These are phyloP conservation scores for Emericellopsis terricola DNA, from an alignment of 495 filamentous ascomycete genomes.

Conservation along the genomic window DNA sequence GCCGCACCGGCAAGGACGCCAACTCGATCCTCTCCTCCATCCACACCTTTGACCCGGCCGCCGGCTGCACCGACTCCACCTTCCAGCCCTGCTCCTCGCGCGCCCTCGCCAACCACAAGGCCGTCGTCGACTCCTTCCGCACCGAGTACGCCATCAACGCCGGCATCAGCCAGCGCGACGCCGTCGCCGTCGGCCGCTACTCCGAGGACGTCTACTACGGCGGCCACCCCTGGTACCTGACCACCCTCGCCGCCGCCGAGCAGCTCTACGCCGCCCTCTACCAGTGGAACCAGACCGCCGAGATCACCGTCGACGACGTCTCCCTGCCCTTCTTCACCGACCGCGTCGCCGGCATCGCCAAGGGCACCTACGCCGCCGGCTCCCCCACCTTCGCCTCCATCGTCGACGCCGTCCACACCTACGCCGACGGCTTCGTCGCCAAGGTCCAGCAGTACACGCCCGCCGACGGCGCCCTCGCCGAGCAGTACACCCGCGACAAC, in stretches of 20 bases:
- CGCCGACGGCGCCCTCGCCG: constrained; percentile 35
- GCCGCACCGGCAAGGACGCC: constrained; percentile 40
- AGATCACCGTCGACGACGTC: constrained; percentile 29
- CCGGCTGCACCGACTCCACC: constrained; percentile 35
- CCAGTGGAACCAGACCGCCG: constrained; percentile 35
- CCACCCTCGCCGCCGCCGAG: constrained; percentile 45
- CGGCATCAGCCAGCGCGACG: constrained; percentile 24
- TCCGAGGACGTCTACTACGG: constrained; percentile 49
- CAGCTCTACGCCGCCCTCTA: constrained; percentile 46
- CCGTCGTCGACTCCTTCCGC: constrained; percentile 44
- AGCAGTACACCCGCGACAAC: constrained; percentile 37
- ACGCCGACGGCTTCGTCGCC: constrained; percentile 45
- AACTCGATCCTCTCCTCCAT: constrained; percentile 45
- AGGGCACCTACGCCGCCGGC: constrained; percentile 30
- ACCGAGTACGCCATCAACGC: constrained; percentile 42
- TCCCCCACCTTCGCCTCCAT: constrained; percentile 31
- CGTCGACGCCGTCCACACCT: constrained; percentile 33
- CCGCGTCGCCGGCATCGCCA: constrained; percentile 25
- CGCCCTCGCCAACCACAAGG: constrained; percentile 48
- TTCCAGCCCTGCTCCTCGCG: constrained; percentile 47
- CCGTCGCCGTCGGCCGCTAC: constrained; percentile 50
- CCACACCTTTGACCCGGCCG: constrained; percentile 42
- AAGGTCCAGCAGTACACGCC: constrained; percentile 30
- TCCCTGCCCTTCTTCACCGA: constrained; percentile 41
- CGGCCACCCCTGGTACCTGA: constrained; percentile 50